A percentile compares a stretch with the other conserved stretches of the same genome.
These are phyloP conservation scores for Komagataella pastoris DNA, from an alignment of 805 yeast species.

Conservation along the genomic window DNA sequence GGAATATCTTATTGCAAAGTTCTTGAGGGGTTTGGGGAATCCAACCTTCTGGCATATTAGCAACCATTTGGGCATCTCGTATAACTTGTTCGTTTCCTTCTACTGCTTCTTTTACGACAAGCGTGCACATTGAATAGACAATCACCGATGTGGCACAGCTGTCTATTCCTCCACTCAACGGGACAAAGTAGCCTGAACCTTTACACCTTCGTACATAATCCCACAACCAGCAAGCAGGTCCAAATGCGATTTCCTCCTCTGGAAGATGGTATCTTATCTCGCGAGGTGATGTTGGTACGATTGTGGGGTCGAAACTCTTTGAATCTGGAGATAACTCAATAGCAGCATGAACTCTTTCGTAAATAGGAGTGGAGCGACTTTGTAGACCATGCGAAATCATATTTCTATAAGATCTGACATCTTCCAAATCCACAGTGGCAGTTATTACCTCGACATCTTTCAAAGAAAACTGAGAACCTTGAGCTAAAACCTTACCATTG, in stretches of 20 bases:
- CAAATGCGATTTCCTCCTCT: slow-evolving; percentile 93
- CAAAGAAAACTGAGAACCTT: slow-evolving; percentile 82
- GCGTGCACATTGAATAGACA: slow-evolving; percentile 85
- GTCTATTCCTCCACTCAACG: slow-evolving; percentile 95
- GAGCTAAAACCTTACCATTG: slow-evolving; percentile 86
- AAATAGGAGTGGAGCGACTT: slow-evolving; percentile 26
- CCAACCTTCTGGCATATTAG: slow-evolving; percentile 45
- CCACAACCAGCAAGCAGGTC: slow-evolving; percentile 99
- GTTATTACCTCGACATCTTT: slow-evolving; percentile 87
- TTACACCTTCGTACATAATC: slow-evolving; percentile 87
- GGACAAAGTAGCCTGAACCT: slow-evolving; percentile 85
- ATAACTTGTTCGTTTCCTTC: slow-evolving; percentile 70
- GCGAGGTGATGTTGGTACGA: slow-evolving; percentile 41
- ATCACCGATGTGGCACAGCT: slow-evolving; percentile 95
- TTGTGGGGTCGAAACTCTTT: slow-evolving; percentile 43
- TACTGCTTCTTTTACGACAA: slow-evolving; percentile 58
- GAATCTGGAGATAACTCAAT: slow-evolving; percentile 53
- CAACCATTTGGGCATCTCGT: slow-evolving; percentile 56
- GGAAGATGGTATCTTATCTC: slow-evolving; percentile 60
- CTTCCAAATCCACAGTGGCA: slow-evolving; percentile 92
- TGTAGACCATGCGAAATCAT: slow-evolving; percentile 69
- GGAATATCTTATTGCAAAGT: slow-evolving; percentile 63
- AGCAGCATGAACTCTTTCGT: slow-evolving; percentile 46
- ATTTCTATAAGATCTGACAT: slow-evolving; percentile 72
- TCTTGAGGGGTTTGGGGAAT: slow-evolving; percentile 65